phyloP scores from a whole-genome alignment of 352 stramenopile species.

The Pythium brachiatum region DNA sequence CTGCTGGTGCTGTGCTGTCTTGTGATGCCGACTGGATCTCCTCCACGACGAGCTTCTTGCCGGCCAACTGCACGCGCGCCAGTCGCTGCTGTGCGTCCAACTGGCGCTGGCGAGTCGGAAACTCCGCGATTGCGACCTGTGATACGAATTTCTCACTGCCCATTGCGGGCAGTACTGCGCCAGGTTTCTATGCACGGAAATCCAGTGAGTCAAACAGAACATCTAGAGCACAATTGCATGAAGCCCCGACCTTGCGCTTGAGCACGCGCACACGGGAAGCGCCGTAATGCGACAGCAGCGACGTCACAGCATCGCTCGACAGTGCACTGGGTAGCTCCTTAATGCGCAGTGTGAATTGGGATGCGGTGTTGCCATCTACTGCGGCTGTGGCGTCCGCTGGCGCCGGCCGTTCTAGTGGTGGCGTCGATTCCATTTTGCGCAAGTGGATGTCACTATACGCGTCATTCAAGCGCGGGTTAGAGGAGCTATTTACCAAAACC shows the following conservation, averaged over 20 bases:
- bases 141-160: slow-evolving; percentile 14
- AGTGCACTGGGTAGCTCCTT: slow-evolving; percentile 56
- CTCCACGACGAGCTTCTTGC: slow-evolving; percentile 33
- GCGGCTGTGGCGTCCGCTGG: neutral
- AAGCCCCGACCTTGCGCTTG: slow-evolving; percentile 23
- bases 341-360: slow-evolving; percentile 35
- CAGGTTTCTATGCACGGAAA: slow-evolving; percentile 36
- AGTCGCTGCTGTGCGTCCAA: slow-evolving; percentile 44
- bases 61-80: slow-evolving; percentile 48
- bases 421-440: neutral
- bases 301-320: slow-evolving; percentile 49
- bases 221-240: neutral
- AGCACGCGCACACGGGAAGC: slow-evolving; percentile 46
- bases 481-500: slow-evolving; percentile 2
- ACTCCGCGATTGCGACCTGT: slow-evolving; percentile 54
- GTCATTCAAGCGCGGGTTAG: neutral
- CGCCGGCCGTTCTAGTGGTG: neutral
- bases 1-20: neutral
- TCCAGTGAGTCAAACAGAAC: neutral
- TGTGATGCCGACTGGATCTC: neutral
- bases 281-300: slow-evolving; percentile 62
- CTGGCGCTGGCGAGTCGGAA: slow-evolving; percentile 29
- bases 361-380: neutral
- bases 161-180: neutral
- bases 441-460: neutral